These are phyloP conservation scores for Saccharomyces hybrid DNA, from an alignment of 1,139 yeast species.

Conservation along the genomic window DNA sequence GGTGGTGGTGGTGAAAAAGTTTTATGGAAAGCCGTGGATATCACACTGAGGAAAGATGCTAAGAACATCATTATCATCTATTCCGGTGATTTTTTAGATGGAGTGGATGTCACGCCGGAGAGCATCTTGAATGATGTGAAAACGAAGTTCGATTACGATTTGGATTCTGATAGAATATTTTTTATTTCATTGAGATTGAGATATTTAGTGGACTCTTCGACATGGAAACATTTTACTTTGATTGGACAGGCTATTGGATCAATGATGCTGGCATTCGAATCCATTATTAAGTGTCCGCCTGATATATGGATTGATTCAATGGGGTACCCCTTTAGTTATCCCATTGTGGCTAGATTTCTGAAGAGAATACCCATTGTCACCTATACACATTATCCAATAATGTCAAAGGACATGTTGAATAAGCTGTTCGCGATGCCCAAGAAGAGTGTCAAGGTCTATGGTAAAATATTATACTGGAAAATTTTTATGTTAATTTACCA, in stretches of 20 bases:
- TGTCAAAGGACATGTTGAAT: conserved; percentile 77
- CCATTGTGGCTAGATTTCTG: conserved; percentile 42
- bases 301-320: conserved; percentile 93
- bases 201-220: conserved; percentile 55
- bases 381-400: conserved; percentile 89
- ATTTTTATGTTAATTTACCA: conserved; percentile 53
- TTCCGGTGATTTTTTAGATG: conserved; percentile 47
- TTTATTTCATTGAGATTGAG: conserved; percentile 63
- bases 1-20: conserved; percentile 99
- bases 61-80: conserved; percentile 64
- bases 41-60: conserved; percentile 49
- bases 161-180: conserved; percentile 51
- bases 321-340: conserved; percentile 86
- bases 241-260: conserved; percentile 87
- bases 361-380: conserved; percentile 70
- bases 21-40: conserved; percentile 84
- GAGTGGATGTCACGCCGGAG: conserved; percentile 39
- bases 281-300: conserved; percentile 61
- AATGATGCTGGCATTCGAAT: conserved; percentile 58
- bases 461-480: conserved; percentile 71
- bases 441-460: conserved; percentile 25
- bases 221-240: conserved; percentile 77
- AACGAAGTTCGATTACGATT: conserved; percentile 55
- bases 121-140: conserved; percentile 52
- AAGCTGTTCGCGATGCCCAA: conserved; percentile 36